A percentile compares a stretch with the other conserved stretches of the same genome.
These are phyloP conservation scores for Sporothrix brasiliensis DNA, from an alignment of 2,329 filamentous ascomycete genomes.

Conservation along the genomic window DNA sequence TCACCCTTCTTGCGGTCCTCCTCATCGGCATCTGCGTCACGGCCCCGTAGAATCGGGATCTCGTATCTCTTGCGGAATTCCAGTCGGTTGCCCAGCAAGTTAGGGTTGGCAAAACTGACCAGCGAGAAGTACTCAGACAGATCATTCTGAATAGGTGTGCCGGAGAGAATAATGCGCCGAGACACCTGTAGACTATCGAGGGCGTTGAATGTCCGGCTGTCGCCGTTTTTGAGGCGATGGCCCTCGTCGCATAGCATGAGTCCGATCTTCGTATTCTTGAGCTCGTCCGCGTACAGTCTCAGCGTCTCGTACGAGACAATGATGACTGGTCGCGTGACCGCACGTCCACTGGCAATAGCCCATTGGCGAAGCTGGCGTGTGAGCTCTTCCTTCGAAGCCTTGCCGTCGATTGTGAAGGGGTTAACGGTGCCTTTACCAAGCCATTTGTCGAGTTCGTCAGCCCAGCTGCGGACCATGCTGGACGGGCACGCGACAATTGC, in stretches of 20 bases:
- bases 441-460: slow-evolving; percentile 96
- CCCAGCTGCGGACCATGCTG: slow-evolving; percentile 96
- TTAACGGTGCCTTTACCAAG: slow-evolving; percentile 86
- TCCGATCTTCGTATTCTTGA: slow-evolving; percentile 88
- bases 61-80: slow-evolving; percentile 96
- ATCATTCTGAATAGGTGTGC: slow-evolving; percentile 97
- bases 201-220: slow-evolving; percentile 91
- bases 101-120: slow-evolving; percentile 94
- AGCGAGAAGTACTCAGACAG: slow-evolving; percentile 97
- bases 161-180: slow-evolving; percentile 89
- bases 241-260: slow-evolving; percentile 95
- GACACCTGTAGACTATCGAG: slow-evolving; percentile 89
- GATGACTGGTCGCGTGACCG: slow-evolving; percentile 87
- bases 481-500: slow-evolving; percentile 96
- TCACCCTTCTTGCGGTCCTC: slow-evolving; percentile 80
- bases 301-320: slow-evolving; percentile 98
- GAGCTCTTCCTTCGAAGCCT: slow-evolving; percentile 91
- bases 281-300: slow-evolving; percentile 84
- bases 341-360: slow-evolving; percentile 87
- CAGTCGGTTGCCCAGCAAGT: slow-evolving; percentile 80
- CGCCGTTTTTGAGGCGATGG: slow-evolving; percentile 93
- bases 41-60: slow-evolving; percentile 84
- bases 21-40: slow-evolving; percentile 87
- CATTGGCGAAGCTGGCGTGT: slow-evolving; percentile 89
- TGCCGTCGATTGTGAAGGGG: slow-evolving; percentile 95